Base-by-base conservation (phyloP, 495 filamentous ascomycete species). In the Opeltia flavorubescens region DNA sequence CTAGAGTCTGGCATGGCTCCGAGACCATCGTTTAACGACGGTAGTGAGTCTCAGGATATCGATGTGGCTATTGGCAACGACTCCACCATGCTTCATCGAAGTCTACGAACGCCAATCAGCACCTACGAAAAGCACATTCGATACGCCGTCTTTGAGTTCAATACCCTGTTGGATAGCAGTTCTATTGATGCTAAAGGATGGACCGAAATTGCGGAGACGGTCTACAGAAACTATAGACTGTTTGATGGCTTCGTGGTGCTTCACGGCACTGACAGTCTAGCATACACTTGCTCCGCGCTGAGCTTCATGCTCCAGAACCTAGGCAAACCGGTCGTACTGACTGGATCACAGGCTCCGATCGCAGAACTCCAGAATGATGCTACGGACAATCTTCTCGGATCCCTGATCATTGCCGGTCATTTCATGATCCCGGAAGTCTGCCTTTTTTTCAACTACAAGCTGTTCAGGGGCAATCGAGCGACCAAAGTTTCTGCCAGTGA, bases 381-480 rank as follows among this genome's bases (percentile, higher is more conserved):
- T 5, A 85, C 86, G n/a, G 89, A 95, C 63, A 98, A 98, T 55
- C 69, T 98, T 12, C 80, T 98, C 9, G 84, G 86, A 24, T 87
- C 86, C 18, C 70, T 96, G 46, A 89, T 95, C 57, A 84, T 98
- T 49, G 91, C 91, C 5, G 89, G 89, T 39, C 91, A 93, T 46
- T 98, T 95, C 63, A 84, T 87, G 67, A 88, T 98, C 51, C 89
- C 91, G 0, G 91, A 98, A 60, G 89, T 98, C 26, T 89, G 86
- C 59, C 70, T 98, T 38, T 95, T 93, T 68, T 98, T 98, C 71
- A 84, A 91, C 62, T 82, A 93, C 65, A 84, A 74, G 41, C 74
- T 98, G n/a, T 94, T 84, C 62, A 79, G 91, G 12, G 91, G 89
- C 12, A 95, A 95, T 59, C 74, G 91, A 36, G 73, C 81, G 2